Conservation (phyloP, 2,329 filamentous ascomycete genomes). For the Pseudogymnoascus sp. region DNA sequence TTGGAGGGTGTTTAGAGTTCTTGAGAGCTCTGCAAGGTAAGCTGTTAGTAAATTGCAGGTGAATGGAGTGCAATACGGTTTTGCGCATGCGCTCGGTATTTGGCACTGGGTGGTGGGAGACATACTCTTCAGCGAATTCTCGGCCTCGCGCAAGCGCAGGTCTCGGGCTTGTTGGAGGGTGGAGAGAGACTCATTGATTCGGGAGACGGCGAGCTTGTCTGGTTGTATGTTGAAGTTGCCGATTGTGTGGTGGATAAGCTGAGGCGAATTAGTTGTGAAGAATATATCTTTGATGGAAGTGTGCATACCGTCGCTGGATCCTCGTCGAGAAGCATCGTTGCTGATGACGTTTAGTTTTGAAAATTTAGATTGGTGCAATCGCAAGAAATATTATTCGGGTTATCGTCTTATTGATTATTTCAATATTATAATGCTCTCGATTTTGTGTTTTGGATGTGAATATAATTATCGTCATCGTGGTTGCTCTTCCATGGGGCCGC, state of each 20-base stretch:
- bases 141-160: conserved; percentile 64
- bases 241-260: conserved; percentile 89
- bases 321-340: conserved; percentile 87
- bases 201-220: conserved; percentile 75
- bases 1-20: conserved; percentile 65
- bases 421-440: not conserved
- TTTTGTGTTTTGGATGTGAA: not conserved
- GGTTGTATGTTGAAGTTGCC: conserved; percentile 90
- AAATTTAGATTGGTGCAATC: not conserved
- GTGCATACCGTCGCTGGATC: conserved; percentile 71
- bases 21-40: conserved; percentile 49
- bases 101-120: conserved; percentile 21
- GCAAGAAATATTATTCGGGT: not conserved
- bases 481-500: not conserved
- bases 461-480: conserved; percentile 1
- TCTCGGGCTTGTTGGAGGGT: conserved; percentile 80
- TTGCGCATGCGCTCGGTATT: conserved; percentile 12
- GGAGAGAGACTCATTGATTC: conserved; percentile 75
- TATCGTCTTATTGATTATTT: not conserved
- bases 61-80: not conserved
- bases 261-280: conserved; percentile 16
- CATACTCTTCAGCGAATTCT: conserved; percentile 55
- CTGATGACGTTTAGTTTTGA: not conserved
- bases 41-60: not conserved
- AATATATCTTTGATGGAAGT: not conserved